Evolutionary conservation across 768 basidiomycete genomes (phyloP).

Genomic region (Leccinum truebloodii): DNA sequence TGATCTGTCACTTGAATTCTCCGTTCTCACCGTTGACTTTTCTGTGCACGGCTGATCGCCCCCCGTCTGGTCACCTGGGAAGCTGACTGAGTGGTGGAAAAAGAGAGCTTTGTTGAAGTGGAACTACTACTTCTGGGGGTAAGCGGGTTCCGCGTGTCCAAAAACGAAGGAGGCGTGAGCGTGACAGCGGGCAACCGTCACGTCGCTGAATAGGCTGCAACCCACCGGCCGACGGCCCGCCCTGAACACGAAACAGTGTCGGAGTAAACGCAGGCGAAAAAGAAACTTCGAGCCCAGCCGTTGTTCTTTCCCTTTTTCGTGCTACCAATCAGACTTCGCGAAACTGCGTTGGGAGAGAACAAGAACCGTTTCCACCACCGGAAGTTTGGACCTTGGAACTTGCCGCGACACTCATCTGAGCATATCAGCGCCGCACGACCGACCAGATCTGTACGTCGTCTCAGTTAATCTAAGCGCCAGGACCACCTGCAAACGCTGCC

Average conservation of each 20-base stretch:
- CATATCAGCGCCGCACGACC: conserved; percentile 3
- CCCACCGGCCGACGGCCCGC: conserved; percentile 19
- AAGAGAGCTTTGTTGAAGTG: background rate
- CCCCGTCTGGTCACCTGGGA: conserved; percentile 4
- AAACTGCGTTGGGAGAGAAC: conserved; percentile 2
- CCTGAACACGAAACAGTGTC: conserved; percentile 2
- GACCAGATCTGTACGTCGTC: conserved; percentile 18
- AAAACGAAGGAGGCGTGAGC: conserved; percentile 2
- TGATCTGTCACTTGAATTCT: conserved; percentile 6
- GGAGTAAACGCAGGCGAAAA: background rate
- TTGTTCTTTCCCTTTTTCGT: conserved; percentile 20
- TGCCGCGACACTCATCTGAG: background rate
- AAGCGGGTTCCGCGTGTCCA: conserved; percentile 3
- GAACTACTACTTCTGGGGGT: background rate
- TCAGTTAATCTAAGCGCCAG: conserved; percentile 18
- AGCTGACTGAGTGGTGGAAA: conserved; percentile 1
- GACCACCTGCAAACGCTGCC: background rate
- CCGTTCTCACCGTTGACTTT: conserved; percentile 15
- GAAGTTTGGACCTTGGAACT: background rate
- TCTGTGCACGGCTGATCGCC: conserved; percentile 10
- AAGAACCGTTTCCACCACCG: background rate
- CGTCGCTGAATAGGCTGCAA: conserved; percentile 13
- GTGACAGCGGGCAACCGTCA: conserved; percentile 12
- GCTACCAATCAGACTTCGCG: conserved; percentile 2
- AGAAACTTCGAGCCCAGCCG: background rate